Conservation (phyloP, 1,284 basidiomycete species). For the Apiotrichum akiyoshidainum region DNA sequence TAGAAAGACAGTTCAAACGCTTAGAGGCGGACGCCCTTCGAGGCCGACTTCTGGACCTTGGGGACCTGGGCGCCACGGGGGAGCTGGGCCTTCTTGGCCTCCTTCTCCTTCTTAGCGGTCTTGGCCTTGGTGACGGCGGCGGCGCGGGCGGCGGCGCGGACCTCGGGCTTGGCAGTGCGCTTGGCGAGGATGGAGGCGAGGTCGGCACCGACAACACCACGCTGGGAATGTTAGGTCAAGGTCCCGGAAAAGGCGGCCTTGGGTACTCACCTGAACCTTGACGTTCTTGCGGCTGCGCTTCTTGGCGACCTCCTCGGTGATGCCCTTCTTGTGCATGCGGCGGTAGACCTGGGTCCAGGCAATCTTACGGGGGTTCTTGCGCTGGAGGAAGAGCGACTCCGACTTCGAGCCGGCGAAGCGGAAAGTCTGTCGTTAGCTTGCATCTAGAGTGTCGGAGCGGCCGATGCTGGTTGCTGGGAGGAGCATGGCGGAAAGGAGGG, state of each 20-base stretch:
- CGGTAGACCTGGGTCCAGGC: slow-evolving; percentile 97
- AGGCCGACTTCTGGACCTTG: slow-evolving; percentile 91
- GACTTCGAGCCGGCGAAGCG: slow-evolving; percentile 86
- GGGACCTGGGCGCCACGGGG: slow-evolving; percentile 57
- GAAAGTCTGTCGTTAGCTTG: slow-evolving; percentile 67
- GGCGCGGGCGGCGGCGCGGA: slow-evolving; percentile 74
- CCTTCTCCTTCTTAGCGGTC: slow-evolving; percentile 93
- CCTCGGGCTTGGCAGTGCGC: slow-evolving; percentile 85
- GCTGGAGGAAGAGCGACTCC: slow-evolving; percentile 95
- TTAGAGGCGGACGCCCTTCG: slow-evolving; percentile 50
- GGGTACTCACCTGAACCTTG: slow-evolving; percentile 64
- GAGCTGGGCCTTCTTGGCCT: slow-evolving; percentile 78
- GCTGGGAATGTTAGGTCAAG: slow-evolving; percentile 55
- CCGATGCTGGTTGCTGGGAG: neutral
- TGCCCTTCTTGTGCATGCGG: slow-evolving; percentile 99
- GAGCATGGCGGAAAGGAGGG: neutral
- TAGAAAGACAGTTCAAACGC: slow-evolving; percentile 1
- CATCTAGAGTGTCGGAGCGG: neutral
- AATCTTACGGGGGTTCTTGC: slow-evolving; percentile 99
- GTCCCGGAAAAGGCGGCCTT: too few species aligned
- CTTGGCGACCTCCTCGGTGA: slow-evolving; percentile 98
- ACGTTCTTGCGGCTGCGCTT: slow-evolving; percentile 95
- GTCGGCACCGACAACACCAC: slow-evolving; percentile 96
- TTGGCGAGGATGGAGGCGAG: slow-evolving; percentile 84
- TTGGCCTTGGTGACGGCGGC: slow-evolving; percentile 89